Evolutionary conservation across 371 early-diverging fungal genomes (phyloP).

Genomic region (Neoconidiobolus thromboides): DNA sequence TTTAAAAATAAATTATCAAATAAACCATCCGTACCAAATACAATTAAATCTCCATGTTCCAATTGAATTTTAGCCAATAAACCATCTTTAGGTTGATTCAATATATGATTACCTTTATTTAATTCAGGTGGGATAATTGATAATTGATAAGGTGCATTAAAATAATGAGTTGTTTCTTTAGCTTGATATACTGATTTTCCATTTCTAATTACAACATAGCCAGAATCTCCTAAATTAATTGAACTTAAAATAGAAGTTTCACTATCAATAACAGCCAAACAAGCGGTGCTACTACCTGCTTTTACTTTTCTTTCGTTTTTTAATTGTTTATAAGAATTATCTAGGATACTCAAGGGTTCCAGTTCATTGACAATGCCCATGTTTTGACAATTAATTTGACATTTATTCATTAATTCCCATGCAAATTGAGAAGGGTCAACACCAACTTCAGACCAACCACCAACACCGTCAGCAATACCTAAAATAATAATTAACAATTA

Average conservation of each 20-base stretch:
- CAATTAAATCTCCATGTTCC: constrained; percentile 41
- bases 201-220: constrained; percentile 36
- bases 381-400: constrained; percentile 32
- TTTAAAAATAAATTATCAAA: constrained; percentile 45
- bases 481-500: constrained; percentile 7
- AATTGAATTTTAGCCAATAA: constrained; percentile 31
- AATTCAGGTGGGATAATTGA: constrained; percentile 31
- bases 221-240: constrained; percentile 43
- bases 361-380: constrained; percentile 14
- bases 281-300: constrained; percentile 49
- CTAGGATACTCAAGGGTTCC: constrained; percentile 35
- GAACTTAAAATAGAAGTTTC: constrained; percentile 35
- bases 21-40: constrained; percentile 49
- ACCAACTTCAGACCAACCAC: constrained; percentile 41
- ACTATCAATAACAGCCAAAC: constrained; percentile 38
- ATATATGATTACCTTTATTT: constrained; percentile 23
- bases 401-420: constrained; percentile 47
- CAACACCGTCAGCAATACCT: constrained; percentile 50
- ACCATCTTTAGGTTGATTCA: constrained; percentile 32
- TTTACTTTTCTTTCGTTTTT: constrained; percentile 31
- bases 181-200: constrained; percentile 36
- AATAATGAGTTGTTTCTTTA: constrained; percentile 45
- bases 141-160: constrained; percentile 52
- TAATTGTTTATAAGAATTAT: constrained; percentile 31
- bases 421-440: constrained; percentile 35